A percentile compares a stretch with the other conserved stretches of the same genome.
These are phyloP conservation scores for Fusarium sp. DNA, from an alignment of 2,329 filamentous ascomycete genomes.

Conservation along the genomic window DNA sequence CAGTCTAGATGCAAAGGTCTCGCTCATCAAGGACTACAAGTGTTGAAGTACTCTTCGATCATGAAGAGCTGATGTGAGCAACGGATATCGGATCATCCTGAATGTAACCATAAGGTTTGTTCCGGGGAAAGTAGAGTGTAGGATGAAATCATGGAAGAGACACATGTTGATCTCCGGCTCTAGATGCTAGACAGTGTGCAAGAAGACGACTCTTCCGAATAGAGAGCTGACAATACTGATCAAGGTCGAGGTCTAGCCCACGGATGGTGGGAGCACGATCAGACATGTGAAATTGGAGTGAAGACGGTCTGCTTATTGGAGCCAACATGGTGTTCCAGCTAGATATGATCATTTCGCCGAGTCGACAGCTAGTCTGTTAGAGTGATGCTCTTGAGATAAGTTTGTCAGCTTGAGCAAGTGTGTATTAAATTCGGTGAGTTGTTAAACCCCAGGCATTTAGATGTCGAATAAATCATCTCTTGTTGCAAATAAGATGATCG, in stretches of 20 bases:
- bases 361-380: slow-evolving; percentile 5
- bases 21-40: slow-evolving; percentile 23
- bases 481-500: too few relatives aligned
- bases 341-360: slow-evolving; percentile 36
- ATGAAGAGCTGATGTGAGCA: slow-evolving; percentile 26
- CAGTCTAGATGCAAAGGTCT: slow-evolving; percentile 36
- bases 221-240: slow-evolving; percentile 71
- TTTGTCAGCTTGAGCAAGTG: too few relatives aligned
- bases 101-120: neutral
- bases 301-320: too few relatives aligned
- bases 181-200: slow-evolving; percentile 53
- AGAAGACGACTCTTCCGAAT: slow-evolving; percentile 68
- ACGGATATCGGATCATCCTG: slow-evolving; percentile 23
- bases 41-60: slow-evolving; percentile 14
- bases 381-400: too few relatives aligned
- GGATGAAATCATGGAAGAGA: slow-evolving; percentile 56
- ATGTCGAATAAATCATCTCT: too few relatives aligned
- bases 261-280: slow-evolving; percentile 45
- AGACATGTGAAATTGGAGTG: neutral
- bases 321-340: slow-evolving; percentile 30
- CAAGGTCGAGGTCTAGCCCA: slow-evolving; percentile 58
- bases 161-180: slow-evolving; percentile 54
- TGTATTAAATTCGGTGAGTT: too few relatives aligned
- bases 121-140: too few relatives aligned
- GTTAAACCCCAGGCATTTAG: too few relatives aligned